Evolutionary conservation across 768 basidiomycete species (phyloP).

Genomic region (Mycena sanguinolenta): DNA sequence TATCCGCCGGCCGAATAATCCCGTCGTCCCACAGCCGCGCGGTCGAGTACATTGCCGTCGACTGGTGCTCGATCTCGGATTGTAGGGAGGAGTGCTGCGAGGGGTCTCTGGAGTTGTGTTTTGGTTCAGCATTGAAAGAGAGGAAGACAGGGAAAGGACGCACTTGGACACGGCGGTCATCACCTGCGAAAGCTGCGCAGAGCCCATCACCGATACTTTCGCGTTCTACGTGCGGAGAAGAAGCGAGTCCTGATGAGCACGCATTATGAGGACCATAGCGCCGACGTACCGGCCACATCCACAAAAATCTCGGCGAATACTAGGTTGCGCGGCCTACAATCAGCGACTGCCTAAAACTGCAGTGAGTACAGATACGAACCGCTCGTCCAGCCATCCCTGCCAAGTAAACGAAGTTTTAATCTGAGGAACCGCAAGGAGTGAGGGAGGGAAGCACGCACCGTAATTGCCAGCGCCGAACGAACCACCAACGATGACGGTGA

Average conservation of each 20-base stretch:
- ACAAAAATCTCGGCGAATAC: conserved; percentile 95
- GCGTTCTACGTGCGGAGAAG: conserved; percentile 90
- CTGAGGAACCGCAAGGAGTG: neutral
- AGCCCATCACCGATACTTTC: conserved; percentile 96
- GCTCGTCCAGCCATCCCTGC: conserved; percentile 93
- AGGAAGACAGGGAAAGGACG: conserved; percentile 34
- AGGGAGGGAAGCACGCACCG: conserved; percentile 59
- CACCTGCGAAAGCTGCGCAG: conserved; percentile 91
- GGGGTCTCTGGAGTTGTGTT: conserved; percentile 71
- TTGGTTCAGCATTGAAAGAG: neutral
- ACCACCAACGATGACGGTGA: conserved; percentile 93
- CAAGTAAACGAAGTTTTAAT: neutral
- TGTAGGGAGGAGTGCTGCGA: conserved; percentile 80
- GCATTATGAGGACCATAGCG: neutral
- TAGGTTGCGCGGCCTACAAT: conserved; percentile 46
- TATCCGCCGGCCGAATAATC: conserved; percentile 90
- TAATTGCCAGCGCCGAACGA: conserved; percentile 97
- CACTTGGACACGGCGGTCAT: conserved; percentile 92
- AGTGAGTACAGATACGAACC: conserved; percentile 65
- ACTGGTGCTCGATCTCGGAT: conserved; percentile 89
- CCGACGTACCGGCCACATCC: conserved; percentile 94
- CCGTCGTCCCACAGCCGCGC: conserved; percentile 97
- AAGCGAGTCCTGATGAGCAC: neutral
- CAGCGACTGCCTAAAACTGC: neutral
- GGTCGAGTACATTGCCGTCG: conserved; percentile 88